Evolutionary conservation across 2,329 filamentous ascomycete species (phyloP), one percentile per base, ranked within the genome.

Genomic region (Atkinsonella texensis): DNA sequence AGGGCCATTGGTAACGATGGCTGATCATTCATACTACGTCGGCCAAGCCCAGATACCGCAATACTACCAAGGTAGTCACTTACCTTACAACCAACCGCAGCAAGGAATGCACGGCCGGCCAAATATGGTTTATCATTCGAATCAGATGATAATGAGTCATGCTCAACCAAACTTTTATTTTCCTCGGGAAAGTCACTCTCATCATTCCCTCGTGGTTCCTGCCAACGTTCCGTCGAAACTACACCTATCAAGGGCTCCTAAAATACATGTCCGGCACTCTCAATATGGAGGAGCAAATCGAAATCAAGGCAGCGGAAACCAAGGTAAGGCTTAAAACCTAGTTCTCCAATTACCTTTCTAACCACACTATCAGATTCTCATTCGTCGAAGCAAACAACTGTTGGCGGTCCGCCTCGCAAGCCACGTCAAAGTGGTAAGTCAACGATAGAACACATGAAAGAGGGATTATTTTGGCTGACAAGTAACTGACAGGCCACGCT

Each of bases 401-500:
- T 67, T 47, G 60, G 66, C 43, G 65, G 66, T 3, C 66, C 67
- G 13, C 65, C 66, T 8, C 60, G 67, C 28, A 69, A 68, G 57
- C 67, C 80, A 53, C 74, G 75, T 54, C 80, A 83, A 63, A 83
- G 76, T 62, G 80, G 80, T 83, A 67, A 67, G 76, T 62, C 31
- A 4, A 41, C 32, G n/a, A 45, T n/a, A 20, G 3, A 35, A n/a
- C n/a, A 18, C 44, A 41, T 28, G 41, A 17, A 51, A 46, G 15
- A 44, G 13, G 3, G 9, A 35, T 33, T 5, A 13, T 18, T 13
- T 50, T 45, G 28, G 54, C 52, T 55, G 51, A 52, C 8, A 31
- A 43, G 8, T 43, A 18, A 4, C 13, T 38, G 32, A 45, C 53
- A 73, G 91, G 90, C 1, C 87, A 95, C 64, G 91, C 91, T 0